phyloP scores from a whole-genome alignment of 2,329 filamentous ascomycete genomes.

The Trichophyton rubrum region DNA sequence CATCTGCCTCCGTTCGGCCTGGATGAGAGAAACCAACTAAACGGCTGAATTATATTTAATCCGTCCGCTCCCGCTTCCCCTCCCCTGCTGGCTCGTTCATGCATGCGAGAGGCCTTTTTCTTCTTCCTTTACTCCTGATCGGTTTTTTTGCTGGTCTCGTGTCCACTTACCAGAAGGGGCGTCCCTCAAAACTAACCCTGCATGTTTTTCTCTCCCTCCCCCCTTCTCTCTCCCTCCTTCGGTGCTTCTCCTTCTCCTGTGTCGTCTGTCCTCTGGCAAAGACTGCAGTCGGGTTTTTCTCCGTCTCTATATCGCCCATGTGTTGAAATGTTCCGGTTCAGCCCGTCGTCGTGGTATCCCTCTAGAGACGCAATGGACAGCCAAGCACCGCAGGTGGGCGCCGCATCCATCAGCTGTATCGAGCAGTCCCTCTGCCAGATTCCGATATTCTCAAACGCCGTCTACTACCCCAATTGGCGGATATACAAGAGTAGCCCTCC shows the following conservation, averaged over 20 bases:
- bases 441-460: slow-evolving; percentile 49
- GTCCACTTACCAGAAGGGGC: neutral
- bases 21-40: neutral
- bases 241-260: neutral
- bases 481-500: slow-evolving; percentile 63
- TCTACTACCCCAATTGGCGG: slow-evolving; percentile 72
- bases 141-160: neutral
- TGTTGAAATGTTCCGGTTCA: neutral
- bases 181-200: neutral
- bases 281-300: neutral
- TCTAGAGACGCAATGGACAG: neutral
- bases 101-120: neutral
- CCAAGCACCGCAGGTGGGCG: neutral
- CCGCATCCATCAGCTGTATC: neutral
- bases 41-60: neutral
- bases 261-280: neutral
- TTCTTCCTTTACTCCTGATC: neutral
- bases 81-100: neutral
- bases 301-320: neutral
- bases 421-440: slow-evolving; percentile 16
- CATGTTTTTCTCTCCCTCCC: neutral
- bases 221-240: neutral
- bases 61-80: slow-evolving; percentile 1
- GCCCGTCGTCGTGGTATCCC: neutral
- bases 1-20: neutral